Evolutionary conservation across 1,284 basidiomycete species (phyloP), one percentile per base, ranked within the genome.

Genomic region (Sphagnurus paluster): DNA sequence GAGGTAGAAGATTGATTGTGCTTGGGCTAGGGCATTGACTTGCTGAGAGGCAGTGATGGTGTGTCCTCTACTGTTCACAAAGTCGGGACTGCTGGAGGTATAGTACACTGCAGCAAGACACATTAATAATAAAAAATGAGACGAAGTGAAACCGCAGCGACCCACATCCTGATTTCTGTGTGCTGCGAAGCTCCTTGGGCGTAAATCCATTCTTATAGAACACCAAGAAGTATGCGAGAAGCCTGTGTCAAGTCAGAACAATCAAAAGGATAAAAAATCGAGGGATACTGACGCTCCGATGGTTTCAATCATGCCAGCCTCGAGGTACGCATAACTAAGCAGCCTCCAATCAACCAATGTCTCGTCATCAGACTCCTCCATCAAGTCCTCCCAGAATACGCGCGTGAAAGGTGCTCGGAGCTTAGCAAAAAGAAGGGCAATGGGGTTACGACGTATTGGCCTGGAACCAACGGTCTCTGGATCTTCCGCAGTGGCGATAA

Each of bases 311-410:
- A 83, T 48, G n/a, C 83, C 82, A 14, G 78, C 77, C 56, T 85
- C 82, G 29, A 86, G 59, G 56, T 86, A 85, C 4, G 82, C 71
- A 56, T 86, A 86, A 56, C 81, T 83, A n/a, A 86, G 67, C 35
- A 86, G 62, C 56, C 77, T 80, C 16, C 54, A 55, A 52, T 86
- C 83, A 13, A 86, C 83, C 19, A 86, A 66, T 0, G 68, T 75
- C 61, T 86, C 83, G 35, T 72, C 68, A 17, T 84, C 82, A 0
- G 70, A 68, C 9, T 61, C 49, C 55, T 84, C 80, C 29, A 82
- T 56, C 2, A 65, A 52, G 23, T 84, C 80, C 50, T 77, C 72
- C 82, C 82, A 84, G 61, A 74, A 85, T 8, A 61, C 56, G n/a
- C 75, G 68, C 5, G 74, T 79, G 61, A 85, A 84, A 0, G 80